Evolutionary conservation across 495 filamentous ascomycete genomes (phyloP).

Genomic region (Cercophora newfieldiana): DNA sequence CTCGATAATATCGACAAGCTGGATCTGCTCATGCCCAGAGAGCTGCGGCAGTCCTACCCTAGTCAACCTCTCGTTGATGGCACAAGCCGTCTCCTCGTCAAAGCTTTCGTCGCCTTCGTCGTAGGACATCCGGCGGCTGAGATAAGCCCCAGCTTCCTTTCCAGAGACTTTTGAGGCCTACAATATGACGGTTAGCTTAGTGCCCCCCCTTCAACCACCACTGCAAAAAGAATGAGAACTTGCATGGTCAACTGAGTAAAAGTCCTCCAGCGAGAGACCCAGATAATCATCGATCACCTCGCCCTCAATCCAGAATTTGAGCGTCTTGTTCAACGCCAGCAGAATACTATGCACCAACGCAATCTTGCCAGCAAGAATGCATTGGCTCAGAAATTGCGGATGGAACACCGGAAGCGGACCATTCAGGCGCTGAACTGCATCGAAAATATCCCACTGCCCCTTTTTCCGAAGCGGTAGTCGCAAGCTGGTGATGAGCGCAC

Average conservation of each 20-base stretch:
- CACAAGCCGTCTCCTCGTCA: slow-evolving; percentile 68
- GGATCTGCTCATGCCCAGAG: slow-evolving; percentile 85
- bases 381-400: slow-evolving; percentile 87
- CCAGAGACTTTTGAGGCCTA: slow-evolving; percentile 22
- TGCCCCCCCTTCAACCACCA: background rate
- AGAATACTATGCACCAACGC: slow-evolving; percentile 72
- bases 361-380: slow-evolving; percentile 79
- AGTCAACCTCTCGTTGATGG: slow-evolving; percentile 77
- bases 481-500: slow-evolving; percentile 64
- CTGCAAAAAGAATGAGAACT: slow-evolving; percentile 1
- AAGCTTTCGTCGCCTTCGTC: slow-evolving; percentile 63
- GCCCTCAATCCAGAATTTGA: slow-evolving; percentile 82
- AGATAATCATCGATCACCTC: slow-evolving; percentile 81
- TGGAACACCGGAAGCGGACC: slow-evolving; percentile 90
- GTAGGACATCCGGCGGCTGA: slow-evolving; percentile 37
- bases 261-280: slow-evolving; percentile 68
- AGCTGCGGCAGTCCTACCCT: slow-evolving; percentile 76
- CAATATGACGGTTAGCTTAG: background rate
- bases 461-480: slow-evolving; percentile 55
- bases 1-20: slow-evolving; percentile 82
- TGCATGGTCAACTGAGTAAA: slow-evolving; percentile 51
- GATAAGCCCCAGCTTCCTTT: slow-evolving; percentile 28
- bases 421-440: slow-evolving; percentile 78
- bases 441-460: slow-evolving; percentile 65
- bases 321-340: slow-evolving; percentile 68